Conservation (phyloP, 129 eudicot species). For the Lactuca sativa region DNA sequence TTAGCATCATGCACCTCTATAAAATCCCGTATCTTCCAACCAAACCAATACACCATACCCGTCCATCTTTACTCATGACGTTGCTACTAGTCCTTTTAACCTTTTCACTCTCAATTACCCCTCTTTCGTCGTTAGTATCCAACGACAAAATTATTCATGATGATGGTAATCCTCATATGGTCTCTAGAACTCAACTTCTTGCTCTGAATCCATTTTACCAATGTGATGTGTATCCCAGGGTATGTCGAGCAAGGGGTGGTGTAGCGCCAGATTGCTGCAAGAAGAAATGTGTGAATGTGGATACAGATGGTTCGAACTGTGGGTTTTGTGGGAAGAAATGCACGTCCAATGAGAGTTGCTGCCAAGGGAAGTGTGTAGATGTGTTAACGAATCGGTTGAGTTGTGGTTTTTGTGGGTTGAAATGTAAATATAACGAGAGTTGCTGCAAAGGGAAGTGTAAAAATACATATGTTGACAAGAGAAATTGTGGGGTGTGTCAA, state of each 20-base stretch:
- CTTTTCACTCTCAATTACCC: conserved; percentile 5
- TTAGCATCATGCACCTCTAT: conserved; percentile 27
- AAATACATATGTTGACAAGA: conserved; percentile 30
- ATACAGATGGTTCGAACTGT: conserved; percentile 34
- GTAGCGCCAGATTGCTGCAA: conserved; percentile 40
- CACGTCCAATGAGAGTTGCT: conserved; percentile 31
- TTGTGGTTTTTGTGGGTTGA: conserved; percentile 44
- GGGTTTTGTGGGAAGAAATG: conserved; percentile 49
- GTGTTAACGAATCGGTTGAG: conserved; percentile 23
- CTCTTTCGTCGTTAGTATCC: conserved; percentile 11
- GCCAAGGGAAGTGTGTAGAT: conserved; percentile 33
- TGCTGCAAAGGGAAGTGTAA: conserved; percentile 48
- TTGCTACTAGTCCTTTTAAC: conserved; percentile 16
- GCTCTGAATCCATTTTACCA: conserved; percentile 33
- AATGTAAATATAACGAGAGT: conserved; percentile 41
- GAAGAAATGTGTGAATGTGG: conserved; percentile 48
- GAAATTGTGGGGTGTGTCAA: conserved; percentile 39
- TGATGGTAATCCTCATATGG: conserved; percentile 16
- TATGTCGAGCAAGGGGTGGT: conserved; percentile 38
- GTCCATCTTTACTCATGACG: conserved; percentile 24
- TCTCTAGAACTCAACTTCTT: conserved; percentile 19
- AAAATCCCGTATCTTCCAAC: conserved; percentile 9
- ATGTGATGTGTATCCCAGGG: conserved; percentile 44
- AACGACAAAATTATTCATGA: conserved; percentile 9
- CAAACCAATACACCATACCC: not conserved